Base-by-base conservation (phyloP, 768 basidiomycete genomes). In the Leccinum olivaceopallidum region DNA sequence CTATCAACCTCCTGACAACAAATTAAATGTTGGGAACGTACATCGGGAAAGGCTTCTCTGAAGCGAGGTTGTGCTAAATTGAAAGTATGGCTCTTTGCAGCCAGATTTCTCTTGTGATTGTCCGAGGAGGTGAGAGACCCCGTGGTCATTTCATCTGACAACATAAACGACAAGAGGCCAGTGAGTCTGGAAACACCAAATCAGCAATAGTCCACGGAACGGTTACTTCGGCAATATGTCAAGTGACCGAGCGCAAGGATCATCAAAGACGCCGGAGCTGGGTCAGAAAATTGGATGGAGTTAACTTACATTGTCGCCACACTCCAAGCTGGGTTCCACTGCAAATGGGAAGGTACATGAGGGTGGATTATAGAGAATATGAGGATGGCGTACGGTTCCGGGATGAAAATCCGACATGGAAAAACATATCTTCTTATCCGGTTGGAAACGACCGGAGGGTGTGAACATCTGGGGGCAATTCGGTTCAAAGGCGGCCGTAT, bases 301-400 rank as follows among this genome's bases (percentile, higher is more conserved):
- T 47, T 3, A 47, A 81, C 91, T 73, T 72, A 92, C 92, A 96
- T 96, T 13, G 94, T 96, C 22, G 92, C 89, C 12, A 95, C 92
- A 68, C 90, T 93, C 94, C 94, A 96, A 2, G 94, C 92, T 6
- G 94, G 94, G 73, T 95, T 95, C 94, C 94, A 95, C 90, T 94
- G 61, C 6, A 51, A 52, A 59, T 9, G n/a, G 0, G 1, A 53
- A 42, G 13, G 26, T 8, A 42, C 6, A 32, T 72, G 18, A 66
- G 59, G 6, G 20, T 47, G 6, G 24, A 4, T 42, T 55, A 34
- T 26, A 20, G 1, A 20, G 44, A 34, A n/a, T 30, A 28, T 39
- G 48, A 53, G 39, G n/a, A 39, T 10, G 5, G 83, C 90, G 72
- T 66, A 93, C 92, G 13, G 90, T 84, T 62, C 92, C 92, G 0